phyloP scores from a whole-genome alignment of 306 rosid genomes.

The Abrus precatorius region DNA sequence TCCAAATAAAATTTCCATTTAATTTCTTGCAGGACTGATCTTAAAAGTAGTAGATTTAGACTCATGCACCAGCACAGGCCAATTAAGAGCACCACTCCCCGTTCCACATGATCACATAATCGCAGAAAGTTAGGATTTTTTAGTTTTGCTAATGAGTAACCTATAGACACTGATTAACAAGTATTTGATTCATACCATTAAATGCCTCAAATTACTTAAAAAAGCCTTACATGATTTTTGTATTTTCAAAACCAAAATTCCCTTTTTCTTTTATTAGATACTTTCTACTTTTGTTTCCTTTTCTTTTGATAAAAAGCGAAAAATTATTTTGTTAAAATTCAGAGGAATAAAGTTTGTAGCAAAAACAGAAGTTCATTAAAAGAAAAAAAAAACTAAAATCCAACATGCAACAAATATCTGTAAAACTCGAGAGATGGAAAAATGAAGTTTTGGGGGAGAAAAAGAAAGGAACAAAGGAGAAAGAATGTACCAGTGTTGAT shows the following conservation, averaged over 20 bases:
- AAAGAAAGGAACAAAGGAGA: neutral
- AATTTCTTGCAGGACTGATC: constrained; percentile 14
- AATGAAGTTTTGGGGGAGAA: neutral
- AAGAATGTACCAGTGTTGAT: constrained; percentile 49
- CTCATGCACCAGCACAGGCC: neutral
- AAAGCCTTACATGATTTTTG: neutral
- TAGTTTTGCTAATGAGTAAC: neutral
- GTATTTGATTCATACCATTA: neutral
- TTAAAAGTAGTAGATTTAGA: constrained; percentile 27
- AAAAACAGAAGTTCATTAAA: neutral
- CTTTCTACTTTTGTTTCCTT: neutral
- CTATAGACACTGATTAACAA: neutral
- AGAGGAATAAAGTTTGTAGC: constrained; percentile 27
- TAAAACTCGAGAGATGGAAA: constrained; percentile 32
- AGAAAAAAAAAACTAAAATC: constrained; percentile 15
- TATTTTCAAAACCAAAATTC: neutral
- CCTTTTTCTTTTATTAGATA: neutral
- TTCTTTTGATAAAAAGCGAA: neutral
- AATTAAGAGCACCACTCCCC: neutral
- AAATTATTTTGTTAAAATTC: constrained; percentile 31
- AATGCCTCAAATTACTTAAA: neutral
- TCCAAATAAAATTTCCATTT: constrained; percentile 1
- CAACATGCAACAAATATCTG: constrained; percentile 28
- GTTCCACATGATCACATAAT: neutral
- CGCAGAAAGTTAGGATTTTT: neutral